Conservation (phyloP, 208 protist species). For the Crithidia thermophila region DNA sequence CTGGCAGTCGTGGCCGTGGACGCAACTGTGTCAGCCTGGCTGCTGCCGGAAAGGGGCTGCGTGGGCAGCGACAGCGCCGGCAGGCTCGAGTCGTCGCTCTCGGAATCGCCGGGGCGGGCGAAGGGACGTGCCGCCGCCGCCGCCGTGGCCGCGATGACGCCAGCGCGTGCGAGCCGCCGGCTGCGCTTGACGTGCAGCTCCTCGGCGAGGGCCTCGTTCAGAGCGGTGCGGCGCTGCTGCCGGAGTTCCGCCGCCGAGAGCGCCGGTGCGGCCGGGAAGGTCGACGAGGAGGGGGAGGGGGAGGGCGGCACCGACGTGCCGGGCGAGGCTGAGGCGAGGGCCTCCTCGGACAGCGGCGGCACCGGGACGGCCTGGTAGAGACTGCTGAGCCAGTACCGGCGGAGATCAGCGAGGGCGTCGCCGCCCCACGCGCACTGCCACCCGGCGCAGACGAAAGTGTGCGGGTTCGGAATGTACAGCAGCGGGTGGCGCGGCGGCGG, state of each 20-base stretch:
- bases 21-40: not conserved
- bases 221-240: slow-evolving; percentile 21
- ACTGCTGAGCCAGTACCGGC: slow-evolving; percentile 46
- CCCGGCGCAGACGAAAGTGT: slow-evolving; percentile 64
- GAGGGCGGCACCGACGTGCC: not conserved
- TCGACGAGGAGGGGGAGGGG: slow-evolving; percentile 2
- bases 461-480: slow-evolving; percentile 74
- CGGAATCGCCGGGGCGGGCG: not conserved
- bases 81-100: slow-evolving; percentile 2
- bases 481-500: not conserved
- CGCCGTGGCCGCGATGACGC: slow-evolving; percentile 19
- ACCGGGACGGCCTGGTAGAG: slow-evolving; percentile 37
- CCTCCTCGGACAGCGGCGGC: slow-evolving; percentile 8
- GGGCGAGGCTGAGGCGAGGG: slow-evolving; percentile 5
- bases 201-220: slow-evolving; percentile 60
- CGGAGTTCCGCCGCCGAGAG: not conserved
- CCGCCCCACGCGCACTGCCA: slow-evolving; percentile 50
- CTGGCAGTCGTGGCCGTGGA: not conserved
- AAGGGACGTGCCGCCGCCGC: not conserved
- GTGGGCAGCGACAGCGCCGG: slow-evolving; percentile 8
- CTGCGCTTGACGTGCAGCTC: slow-evolving; percentile 60
- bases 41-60: not conserved
- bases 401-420: slow-evolving; percentile 60
- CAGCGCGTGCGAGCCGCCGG: too few relatives aligned
- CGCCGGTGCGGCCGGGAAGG: slow-evolving; percentile 3